These are phyloP conservation scores for Pelargonium cotyledonis DNA, from an alignment of 441 rosid genomes.

Conservation along the genomic window DNA sequence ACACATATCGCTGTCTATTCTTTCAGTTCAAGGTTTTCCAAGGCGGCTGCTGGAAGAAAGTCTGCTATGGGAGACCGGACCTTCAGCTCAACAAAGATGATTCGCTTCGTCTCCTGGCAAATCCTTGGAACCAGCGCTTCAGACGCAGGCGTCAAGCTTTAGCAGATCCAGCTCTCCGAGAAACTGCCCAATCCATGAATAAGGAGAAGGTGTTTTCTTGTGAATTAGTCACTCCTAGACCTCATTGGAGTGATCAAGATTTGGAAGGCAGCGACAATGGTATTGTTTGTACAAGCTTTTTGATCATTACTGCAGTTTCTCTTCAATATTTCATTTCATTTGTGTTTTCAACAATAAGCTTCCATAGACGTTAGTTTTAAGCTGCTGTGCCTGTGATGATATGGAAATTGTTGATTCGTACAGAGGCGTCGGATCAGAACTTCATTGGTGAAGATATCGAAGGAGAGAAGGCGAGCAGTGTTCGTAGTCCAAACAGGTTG, in stretches of 20 bases:
- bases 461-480: conserved; percentile 17
- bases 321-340: no score
- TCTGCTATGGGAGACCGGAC: conserved; percentile 34
- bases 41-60: conserved; percentile 45
- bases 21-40: conserved; percentile 36
- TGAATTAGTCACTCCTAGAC: conserved; percentile 22
- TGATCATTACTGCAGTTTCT: no score
- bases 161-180: conserved; percentile 10
- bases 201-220: conserved; percentile 23
- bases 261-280: conserved; percentile 25
- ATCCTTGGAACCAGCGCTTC: conserved; percentile 51
- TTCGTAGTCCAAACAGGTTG: conserved; percentile 31
- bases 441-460: conserved; percentile 31
- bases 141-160: conserved; percentile 24
- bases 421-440: conserved; percentile 44
- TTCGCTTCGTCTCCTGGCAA: conserved; percentile 23
- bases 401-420: conserved; percentile 8
- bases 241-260: conserved; percentile 18
- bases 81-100: conserved; percentile 20
- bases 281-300: not conserved
- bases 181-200: conserved; percentile 16
- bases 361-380: not conserved
- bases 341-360: not conserved
- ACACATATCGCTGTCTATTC: not conserved
- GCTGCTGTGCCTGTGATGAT: not conserved